A percentile compares a stretch with the other conserved stretches of the same genome.
phyloP scores from a whole-genome alignment of 371 early-diverging fungal genomes.

The Mucor ambiguus region DNA sequence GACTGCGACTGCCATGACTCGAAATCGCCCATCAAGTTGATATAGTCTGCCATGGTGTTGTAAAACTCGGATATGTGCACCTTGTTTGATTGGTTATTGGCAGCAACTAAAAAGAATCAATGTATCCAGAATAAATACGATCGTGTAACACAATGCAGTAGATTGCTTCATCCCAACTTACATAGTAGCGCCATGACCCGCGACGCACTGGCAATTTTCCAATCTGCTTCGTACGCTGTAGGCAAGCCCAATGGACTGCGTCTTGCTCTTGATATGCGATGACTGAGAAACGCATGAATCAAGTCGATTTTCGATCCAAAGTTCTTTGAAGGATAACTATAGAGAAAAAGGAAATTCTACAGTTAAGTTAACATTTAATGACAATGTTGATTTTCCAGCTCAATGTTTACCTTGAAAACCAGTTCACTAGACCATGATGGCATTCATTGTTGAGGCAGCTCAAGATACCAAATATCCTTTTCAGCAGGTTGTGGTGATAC shows the following conservation, averaged over 20 bases:
- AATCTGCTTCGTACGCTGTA: slow-evolving; percentile 74
- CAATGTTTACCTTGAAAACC: slow-evolving; percentile 68
- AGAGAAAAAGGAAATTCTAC: background rate
- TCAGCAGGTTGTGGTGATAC: slow-evolving; percentile 72
- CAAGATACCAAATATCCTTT: slow-evolving; percentile 73
- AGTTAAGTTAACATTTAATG: slow-evolving; percentile 13
- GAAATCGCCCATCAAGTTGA: slow-evolving; percentile 83
- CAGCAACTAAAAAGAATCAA: slow-evolving; percentile 57
- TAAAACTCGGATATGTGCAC: slow-evolving; percentile 80
- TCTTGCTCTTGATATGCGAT: slow-evolving; percentile 69
- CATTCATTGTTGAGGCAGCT: slow-evolving; percentile 76
- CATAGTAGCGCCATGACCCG: slow-evolving; percentile 87
- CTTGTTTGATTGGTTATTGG: slow-evolving; percentile 62
- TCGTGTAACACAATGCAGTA: background rate
- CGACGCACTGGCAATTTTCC: slow-evolving; percentile 85
- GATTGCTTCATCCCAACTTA: slow-evolving; percentile 30
- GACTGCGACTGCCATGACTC: slow-evolving; percentile 82
- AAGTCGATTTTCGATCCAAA: slow-evolving; percentile 78
- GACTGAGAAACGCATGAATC: slow-evolving; percentile 80
- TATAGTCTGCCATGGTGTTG: slow-evolving; percentile 81
- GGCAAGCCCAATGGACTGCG: slow-evolving; percentile 39
- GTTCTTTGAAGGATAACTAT: slow-evolving; percentile 58
- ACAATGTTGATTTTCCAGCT: background rate
- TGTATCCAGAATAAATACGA: background rate
- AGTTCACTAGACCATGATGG: slow-evolving; percentile 76